Base-by-base conservation (phyloP, 2,329 filamentous ascomycete species). In the Fusarium proliferatum region DNA sequence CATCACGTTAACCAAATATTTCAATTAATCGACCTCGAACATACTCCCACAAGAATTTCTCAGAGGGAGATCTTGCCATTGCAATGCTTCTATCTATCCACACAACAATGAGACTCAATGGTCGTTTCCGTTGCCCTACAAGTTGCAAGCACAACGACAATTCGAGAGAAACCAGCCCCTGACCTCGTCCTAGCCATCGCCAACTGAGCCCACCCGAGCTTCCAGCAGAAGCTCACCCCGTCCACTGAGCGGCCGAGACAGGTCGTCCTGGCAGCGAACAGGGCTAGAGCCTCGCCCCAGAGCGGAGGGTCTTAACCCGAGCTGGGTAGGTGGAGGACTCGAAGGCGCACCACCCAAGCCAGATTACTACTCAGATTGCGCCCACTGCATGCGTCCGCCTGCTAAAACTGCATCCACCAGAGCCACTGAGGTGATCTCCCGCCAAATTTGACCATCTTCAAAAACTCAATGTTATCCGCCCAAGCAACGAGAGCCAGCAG, bases 391-490 rank as follows among this genome's bases (percentile, higher is more conserved):
- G 69, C 69, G 41, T 72, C 64, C 59, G 64, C 43, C 52, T 67
- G 64, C 60, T 61, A 67, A 48, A 69, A 61, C 55, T 48, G 70
- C 57, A 74, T 61, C 71, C 71, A 74, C 71, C 52, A 69, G 53
- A 58, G 64, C 42, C 72, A 74, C 61, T 70, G 72, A 74, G 71
- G 72, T 74, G 72, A 74, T 74, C 72, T 74, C 68, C 67, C 68
- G 68, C 61, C 72, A 75, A 69, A 72, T 72, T 74, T 65, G 68
- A 55, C 39, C 57, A 69, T 63, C 52, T 59, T 48, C 42, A 41
- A 55, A 52, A 57, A 26, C 39, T 60, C 30, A 19, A 45, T 45
- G 48, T 51, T 43, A 41, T 30, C 45, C 26, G 13, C 28, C 12
- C 62, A 63, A 67, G 56, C 28, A 69, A 45, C 28, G 46, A 49